Evolutionary conservation across 2,329 filamentous ascomycete genomes (phyloP).

Genomic region (Neophaeococcomyces aloes): DNA sequence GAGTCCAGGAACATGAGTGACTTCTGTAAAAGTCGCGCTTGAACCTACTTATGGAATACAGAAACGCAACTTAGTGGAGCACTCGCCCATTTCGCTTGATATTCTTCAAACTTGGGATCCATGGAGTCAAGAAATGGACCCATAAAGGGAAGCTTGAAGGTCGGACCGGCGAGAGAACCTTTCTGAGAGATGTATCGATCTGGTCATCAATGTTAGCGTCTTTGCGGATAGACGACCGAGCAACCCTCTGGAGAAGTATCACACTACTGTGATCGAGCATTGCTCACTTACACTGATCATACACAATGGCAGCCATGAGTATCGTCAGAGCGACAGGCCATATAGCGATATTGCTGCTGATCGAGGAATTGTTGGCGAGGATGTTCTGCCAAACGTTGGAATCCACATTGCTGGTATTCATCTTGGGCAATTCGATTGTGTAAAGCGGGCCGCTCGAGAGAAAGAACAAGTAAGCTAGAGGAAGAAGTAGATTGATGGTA

Average conservation of each 20-base stretch:
- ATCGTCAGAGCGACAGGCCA: slow-evolving; percentile 61
- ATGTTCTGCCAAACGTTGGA: too few species aligned
- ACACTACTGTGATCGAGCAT: slow-evolving; percentile 15
- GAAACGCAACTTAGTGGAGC: slow-evolving; percentile 92
- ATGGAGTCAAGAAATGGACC: slow-evolving; percentile 92
- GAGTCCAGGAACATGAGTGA: not conserved
- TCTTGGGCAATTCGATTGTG: too few species aligned
- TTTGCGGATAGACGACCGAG: too few species aligned
- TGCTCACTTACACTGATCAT: slow-evolving; percentile 70
- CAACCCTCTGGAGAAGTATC: too few species aligned
- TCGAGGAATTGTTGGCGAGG: too few species aligned
- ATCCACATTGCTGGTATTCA: too few species aligned
- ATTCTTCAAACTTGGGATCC: slow-evolving; percentile 82
- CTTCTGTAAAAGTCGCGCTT: too few species aligned
- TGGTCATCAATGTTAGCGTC: too few species aligned
- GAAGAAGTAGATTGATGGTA: too few species aligned
- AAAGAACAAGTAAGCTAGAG: too few species aligned
- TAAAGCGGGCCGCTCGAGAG: too few species aligned
- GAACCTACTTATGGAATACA: slow-evolving; percentile 95
- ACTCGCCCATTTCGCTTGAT: slow-evolving; percentile 85
- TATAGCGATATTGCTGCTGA: too few species aligned
- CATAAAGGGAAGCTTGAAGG: slow-evolving; percentile 73
- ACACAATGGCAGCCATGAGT: slow-evolving; percentile 60
- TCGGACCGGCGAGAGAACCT: slow-evolving; percentile 62
- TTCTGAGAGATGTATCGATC: slow-evolving; percentile 67